phyloP scores from a whole-genome alignment of 2,329 filamentous ascomycete species.

The Leptosphaerulina australis region DNA sequence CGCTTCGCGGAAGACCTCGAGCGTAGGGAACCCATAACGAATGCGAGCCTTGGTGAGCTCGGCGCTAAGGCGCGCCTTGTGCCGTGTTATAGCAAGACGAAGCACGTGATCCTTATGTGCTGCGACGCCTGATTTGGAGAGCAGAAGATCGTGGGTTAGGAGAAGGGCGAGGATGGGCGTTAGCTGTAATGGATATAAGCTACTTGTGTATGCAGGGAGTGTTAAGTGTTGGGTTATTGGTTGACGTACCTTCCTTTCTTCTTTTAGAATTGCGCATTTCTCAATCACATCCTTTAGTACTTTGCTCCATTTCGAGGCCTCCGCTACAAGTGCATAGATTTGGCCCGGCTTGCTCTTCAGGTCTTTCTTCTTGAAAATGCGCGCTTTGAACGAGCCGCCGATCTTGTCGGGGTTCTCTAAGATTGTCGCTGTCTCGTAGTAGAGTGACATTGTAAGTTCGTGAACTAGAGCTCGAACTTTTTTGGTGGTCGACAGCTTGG shows the following conservation, averaged over 20 bases:
- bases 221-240: no score
- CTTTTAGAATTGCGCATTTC: conserved; percentile 72
- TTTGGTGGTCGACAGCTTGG: neutral
- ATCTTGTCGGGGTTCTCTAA: conserved; percentile 67
- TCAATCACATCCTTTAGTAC: conserved; percentile 91
- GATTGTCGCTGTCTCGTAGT: conserved; percentile 85
- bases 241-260: conserved; percentile 78
- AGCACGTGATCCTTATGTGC: conserved; percentile 81
- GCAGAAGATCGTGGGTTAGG: conserved; percentile 82
- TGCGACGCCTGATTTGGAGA: conserved; percentile 81
- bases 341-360: conserved; percentile 80
- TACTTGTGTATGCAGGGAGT: neutral
- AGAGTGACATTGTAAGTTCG: conserved; percentile 76
- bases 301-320: conserved; percentile 88
- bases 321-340: conserved; percentile 84
- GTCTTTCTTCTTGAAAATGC: conserved; percentile 75
- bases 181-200: conserved; percentile 60
- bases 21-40: conserved; percentile 69
- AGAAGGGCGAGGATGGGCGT: conserved; percentile 80
- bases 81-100: conserved; percentile 73
- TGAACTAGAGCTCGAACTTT: conserved; percentile 4
- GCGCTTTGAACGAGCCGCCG: conserved; percentile 85
- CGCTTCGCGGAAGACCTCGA: conserved; percentile 68
- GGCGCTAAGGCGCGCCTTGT: conserved; percentile 79
- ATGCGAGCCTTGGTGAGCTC: conserved; percentile 84